Evolutionary conservation across 805 yeast genomes (phyloP), one percentile per base, ranked within the genome.

Genomic region (Clavispora carvajalis): DNA sequence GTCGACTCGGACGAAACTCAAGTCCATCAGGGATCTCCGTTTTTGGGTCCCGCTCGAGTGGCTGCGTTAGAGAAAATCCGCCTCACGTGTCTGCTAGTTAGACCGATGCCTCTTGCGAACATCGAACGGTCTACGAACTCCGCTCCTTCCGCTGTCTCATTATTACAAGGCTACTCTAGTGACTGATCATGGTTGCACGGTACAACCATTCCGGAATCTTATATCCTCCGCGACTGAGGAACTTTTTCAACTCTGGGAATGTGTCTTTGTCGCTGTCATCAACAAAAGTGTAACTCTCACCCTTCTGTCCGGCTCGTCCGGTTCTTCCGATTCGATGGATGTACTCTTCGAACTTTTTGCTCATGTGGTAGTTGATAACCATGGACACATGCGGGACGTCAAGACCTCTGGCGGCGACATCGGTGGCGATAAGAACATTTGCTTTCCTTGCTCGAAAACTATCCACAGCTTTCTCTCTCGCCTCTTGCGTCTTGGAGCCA

Each of bases 261-360:
- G 79, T 63, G 1, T 65, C 74, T 11, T 63, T 59, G 50, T 84
- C 90, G 4, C 71, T 71, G 10, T 72, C 73, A 40, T 76, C 78
- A 46, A 89, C 59, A 48, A 86, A 85, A 0, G 96, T 84, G 10
- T 81, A 67, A 4, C 96, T 83, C 8, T 74, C 69, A 34, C 99
- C 99, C 5, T 57, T 58, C 35, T 76, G 78, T 0, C 97, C 98
- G 0, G 96, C 97, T 60, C 99, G 77, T 28, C 98, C 99, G 0
- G 99, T 91, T 64, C 99, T 80, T 42, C 99, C 99, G 37, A 91
- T 83, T 56, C 98, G 74, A 62, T 91, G 99, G 15, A 91, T 77
- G 52, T 89, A 91, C 44, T 84, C 90, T 47, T 89, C 96, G 34
- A 89, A 76, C 24, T 71, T 70, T 46, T 72, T 76, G 8, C 89